These are phyloP conservation scores for Arthrobotrys musiformis DNA, from an alignment of 2,329 filamentous ascomycete genomes.

Conservation along the genomic window DNA sequence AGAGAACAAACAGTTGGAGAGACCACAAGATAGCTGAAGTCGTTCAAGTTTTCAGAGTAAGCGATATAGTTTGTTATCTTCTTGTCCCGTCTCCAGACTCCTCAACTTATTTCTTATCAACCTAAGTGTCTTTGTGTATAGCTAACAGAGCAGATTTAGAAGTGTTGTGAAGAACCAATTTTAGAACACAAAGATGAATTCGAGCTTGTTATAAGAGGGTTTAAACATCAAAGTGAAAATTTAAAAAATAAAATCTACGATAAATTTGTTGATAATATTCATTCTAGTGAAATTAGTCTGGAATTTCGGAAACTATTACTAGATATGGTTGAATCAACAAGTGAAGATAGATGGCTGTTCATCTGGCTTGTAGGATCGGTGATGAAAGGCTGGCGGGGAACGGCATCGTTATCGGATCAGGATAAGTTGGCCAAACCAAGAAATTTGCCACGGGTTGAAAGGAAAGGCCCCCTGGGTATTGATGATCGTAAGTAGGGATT, in stretches of 20 bases:
- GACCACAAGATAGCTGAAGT: not conserved
- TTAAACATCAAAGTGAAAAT: not conserved
- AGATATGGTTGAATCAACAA: not conserved
- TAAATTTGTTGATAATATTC: not conserved
- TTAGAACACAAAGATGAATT: not conserved
- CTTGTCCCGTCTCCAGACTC: too few relatives aligned
- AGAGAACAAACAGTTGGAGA: not conserved
- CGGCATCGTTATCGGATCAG: too few relatives aligned
- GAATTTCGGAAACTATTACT: not conserved
- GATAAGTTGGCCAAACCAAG: not conserved
- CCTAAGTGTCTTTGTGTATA: too few relatives aligned
- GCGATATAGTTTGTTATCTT: too few relatives aligned
- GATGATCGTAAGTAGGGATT: not conserved
- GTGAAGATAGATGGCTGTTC: not conserved
- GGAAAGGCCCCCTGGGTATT: not conserved
- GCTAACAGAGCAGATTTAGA: too few relatives aligned
- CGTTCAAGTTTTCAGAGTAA: not conserved
- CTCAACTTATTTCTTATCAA: too few relatives aligned
- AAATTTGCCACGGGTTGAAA: not conserved
- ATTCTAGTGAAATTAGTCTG: not conserved
- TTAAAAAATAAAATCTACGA: not conserved
- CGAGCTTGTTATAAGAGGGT: not conserved
- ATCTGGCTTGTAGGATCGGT: not conserved
- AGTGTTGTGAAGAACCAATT: not conserved
- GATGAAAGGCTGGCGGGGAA: not conserved